Base-by-base conservation (phyloP, 306 rosid genomes). In the Arachis hypogaea region DNA sequence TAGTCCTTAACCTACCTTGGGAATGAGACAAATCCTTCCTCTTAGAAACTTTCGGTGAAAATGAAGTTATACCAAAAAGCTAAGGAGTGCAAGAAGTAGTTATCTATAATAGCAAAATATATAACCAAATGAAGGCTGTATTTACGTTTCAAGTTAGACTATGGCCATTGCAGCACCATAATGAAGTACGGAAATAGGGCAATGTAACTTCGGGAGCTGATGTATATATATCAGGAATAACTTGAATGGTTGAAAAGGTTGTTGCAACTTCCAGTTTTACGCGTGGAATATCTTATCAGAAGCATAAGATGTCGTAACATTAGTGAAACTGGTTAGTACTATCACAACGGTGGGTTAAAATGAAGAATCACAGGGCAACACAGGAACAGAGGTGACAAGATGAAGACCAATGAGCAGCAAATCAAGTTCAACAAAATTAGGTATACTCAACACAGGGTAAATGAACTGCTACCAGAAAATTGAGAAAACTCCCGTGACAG, bases 351-450 rank as follows among this genome's bases (percentile, higher is more conserved):
- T 4, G 66, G 49, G 3, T 14, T 62, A 40, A 62, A 62, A 40
- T 33, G 47, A 62, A 40, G 28, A 43, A 59, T 29, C 42, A 59
- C 14, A 3, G 40, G 6, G 8, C 41, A 28, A 62, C 47, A 61
- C 7, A 14, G 9, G 36, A 33, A 29, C 11, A 40, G 67, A 5
- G 49, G 67, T 38, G 28, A n/a, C 43, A 62, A 40, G 46, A 62
- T 38, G 18, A 62, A 40, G 49, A 11, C 11, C 6, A 8, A 62
- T 62, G 49, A 11, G 29, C 12, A 62, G 67, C 49, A 40, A 44
- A 62, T 38, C 7, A 38, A 38, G 67, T 62, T 41, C 11, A 62
- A 62, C 49, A 62, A 38, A 60, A 60, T 60, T 33, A 60, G 2
- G 22, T 33, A 33, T 1, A 18, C 44, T 60, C 45, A 36, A 4